Percentiles rank a stretch among this genome's conserved stretches.
These are phyloP conservation scores for Hymenoscyphus occultus DNA, from an alignment of 2,329 filamentous ascomycete species.

Conservation along the genomic window DNA sequence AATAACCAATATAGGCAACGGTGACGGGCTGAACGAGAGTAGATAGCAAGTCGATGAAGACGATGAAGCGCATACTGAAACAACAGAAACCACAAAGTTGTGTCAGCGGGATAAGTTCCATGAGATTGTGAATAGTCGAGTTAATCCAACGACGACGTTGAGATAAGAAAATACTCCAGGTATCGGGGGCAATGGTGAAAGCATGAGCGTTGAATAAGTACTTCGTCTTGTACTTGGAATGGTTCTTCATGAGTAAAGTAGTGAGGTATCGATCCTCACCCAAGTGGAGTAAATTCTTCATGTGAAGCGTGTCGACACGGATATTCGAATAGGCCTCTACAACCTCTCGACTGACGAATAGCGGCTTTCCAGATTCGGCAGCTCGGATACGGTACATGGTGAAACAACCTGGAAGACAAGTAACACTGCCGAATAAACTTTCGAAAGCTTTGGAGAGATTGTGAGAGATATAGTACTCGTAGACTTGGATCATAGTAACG, in stretches of 20 bases:
- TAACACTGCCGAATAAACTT: slow-evolving; percentile 94
- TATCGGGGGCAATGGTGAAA: slow-evolving; percentile 96
- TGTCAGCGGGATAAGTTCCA: slow-evolving; percentile 88
- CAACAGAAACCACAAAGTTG: slow-evolving; percentile 99
- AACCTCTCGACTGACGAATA: slow-evolving; percentile 92
- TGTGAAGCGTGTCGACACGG: slow-evolving; percentile 95
- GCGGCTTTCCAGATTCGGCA: slow-evolving; percentile 88
- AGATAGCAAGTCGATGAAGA: slow-evolving; percentile 89
- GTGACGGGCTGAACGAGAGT: slow-evolving; percentile 91
- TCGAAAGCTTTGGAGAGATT: slow-evolving; percentile 97
- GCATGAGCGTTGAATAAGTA: slow-evolving; percentile 90
- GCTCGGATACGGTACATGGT: slow-evolving; percentile 98
- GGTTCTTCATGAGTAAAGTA: slow-evolving; percentile 87
- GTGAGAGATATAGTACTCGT: slow-evolving; percentile 99
- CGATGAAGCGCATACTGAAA: slow-evolving; percentile 98
- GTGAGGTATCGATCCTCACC: slow-evolving; percentile 98
- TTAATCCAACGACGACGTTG: slow-evolving; percentile 99
- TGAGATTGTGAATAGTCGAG: slow-evolving; percentile 95
- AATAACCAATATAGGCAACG: slow-evolving; percentile 83
- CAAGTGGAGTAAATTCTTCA: slow-evolving; percentile 96
- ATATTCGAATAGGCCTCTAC: slow-evolving; percentile 86
- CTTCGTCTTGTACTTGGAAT: slow-evolving; percentile 96
- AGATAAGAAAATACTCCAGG: slow-evolving; percentile 90
- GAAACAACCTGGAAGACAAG: slow-evolving; percentile 97
- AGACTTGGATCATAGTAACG: slow-evolving; percentile 98